Base-by-base conservation (phyloP, 345 rosid genomes). In the Populus euphratica region DNA sequence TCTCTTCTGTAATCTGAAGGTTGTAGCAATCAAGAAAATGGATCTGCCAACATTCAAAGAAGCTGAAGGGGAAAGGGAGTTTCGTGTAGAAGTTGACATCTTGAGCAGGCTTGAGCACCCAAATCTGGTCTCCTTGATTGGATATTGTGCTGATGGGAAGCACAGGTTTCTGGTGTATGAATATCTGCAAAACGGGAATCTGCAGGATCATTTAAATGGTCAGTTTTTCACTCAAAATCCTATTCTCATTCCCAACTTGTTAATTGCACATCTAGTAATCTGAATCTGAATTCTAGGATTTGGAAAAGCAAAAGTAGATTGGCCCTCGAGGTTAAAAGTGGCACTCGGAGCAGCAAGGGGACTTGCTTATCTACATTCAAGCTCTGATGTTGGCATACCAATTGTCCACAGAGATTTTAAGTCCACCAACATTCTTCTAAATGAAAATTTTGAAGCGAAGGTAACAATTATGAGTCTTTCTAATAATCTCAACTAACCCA, bases 11-110 rank as follows among this genome's bases (percentile, higher is more conserved):
- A 56, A 73, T 75, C n/a, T 79, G 75, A 86, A 95, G 99, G 93
- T 91, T 66, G 97, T 95, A 77, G 99, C 99, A 61, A 89, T 95
- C 85, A 95, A 93, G 94, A 95, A 93, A 84, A 95, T 95, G 99
- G 97, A 93, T 83, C 83, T 95, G 81, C 97, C 98, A 23, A 78
- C 89, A 44, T 90, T 84, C 72, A 93, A 91, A 85, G 94, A 81
- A 83, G 97, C 97, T 29, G 97, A 93, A 65, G 98, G 99, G 70
- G 98, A 95, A 78, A 84, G 92, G 25, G 99, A 95, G 76, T 95
- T 93, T 74, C 98, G 98, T 3, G 98, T 95, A 49, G 99, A 95
- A 82, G 98, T 95, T 50, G 99, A 95, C 78, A 91, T 95, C 83
- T 75, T 95, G 86, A 95, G 99, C 91, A 89, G 99, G 83, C 94